A percentile compares a stretch with the other conserved stretches of the same genome.
Evolutionary conservation across 2,329 filamentous ascomycete species (phyloP).

Genomic region (Atkinsonella texensis): DNA sequence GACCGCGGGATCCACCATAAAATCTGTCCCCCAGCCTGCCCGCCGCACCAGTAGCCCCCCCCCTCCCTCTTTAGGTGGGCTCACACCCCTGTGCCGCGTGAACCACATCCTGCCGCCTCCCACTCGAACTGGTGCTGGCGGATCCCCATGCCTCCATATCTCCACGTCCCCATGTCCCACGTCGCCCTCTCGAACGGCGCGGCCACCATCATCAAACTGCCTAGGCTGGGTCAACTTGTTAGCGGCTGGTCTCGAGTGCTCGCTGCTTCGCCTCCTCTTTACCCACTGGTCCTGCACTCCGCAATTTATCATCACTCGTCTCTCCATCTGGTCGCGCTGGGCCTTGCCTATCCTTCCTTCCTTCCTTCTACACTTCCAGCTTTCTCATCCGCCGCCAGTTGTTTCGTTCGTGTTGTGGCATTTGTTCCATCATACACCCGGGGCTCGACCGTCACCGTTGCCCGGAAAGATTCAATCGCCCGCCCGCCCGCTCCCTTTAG

Average conservation of each 20-base stretch:
- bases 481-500: background rate
- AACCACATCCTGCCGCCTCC: no score
- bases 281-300: slow-evolving; percentile 10
- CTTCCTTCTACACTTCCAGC: background rate
- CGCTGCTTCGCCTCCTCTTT: slow-evolving; percentile 7
- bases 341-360: background rate
- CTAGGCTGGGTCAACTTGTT: no score
- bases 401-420: background rate
- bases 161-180: no score
- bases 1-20: no score
- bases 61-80: no score
- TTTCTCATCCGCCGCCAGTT: slow-evolving; percentile 5
- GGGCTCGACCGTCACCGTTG: background rate
- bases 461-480: background rate
- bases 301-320: slow-evolving; percentile 6
- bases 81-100: no score
- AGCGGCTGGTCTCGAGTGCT: background rate
- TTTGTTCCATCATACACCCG: background rate
- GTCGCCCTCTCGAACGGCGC: no score
- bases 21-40: no score
- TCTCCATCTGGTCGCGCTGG: background rate
- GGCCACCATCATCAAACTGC: no score
- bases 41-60: no score
- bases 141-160: no score
- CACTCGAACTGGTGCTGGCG: no score